Conservation (phyloP, 306 rosid species). For the Acacia confusa region DNA sequence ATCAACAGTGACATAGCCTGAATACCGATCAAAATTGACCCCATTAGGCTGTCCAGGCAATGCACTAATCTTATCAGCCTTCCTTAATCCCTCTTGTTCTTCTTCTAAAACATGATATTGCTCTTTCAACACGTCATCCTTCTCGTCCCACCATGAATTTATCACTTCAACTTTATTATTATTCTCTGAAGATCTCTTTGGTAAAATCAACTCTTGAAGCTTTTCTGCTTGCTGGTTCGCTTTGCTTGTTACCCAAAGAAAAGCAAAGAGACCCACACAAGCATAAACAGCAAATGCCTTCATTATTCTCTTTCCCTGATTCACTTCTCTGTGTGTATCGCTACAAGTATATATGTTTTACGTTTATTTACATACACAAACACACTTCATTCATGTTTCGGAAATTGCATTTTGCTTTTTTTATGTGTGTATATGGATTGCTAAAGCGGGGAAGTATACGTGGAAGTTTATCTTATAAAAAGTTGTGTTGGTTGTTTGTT, state of each 20-base stretch:
- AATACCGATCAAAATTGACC: constrained; percentile 56
- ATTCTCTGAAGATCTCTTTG: constrained; percentile 33
- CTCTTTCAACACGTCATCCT: neutral
- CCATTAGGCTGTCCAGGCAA: constrained; percentile 66
- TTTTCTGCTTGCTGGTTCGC: constrained; percentile 45
- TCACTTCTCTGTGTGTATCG: neutral
- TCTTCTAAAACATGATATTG: constrained; percentile 14
- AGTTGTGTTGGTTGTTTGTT: too few species aligned
- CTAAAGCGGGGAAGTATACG: too few species aligned
- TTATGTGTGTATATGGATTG: too few species aligned
- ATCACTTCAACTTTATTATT: constrained; percentile 6
- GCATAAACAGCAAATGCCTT: constrained; percentile 23
- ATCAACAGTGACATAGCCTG: constrained; percentile 61
- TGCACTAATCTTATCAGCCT: constrained; percentile 47
- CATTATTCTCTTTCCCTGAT: constrained; percentile 9
- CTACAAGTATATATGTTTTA: neutral
- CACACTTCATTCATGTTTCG: neutral
- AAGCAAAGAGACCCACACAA: constrained; percentile 29
- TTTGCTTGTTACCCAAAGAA: constrained; percentile 25
- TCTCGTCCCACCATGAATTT: constrained; percentile 20
- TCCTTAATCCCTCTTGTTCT: neutral
- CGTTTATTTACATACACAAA: neutral
- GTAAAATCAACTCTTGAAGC: constrained; percentile 40
- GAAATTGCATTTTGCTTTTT: neutral
- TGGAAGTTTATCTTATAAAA: too few species aligned